Conservation (phyloP, 148 eudicot species). For the Chenopodium formosanum region DNA sequence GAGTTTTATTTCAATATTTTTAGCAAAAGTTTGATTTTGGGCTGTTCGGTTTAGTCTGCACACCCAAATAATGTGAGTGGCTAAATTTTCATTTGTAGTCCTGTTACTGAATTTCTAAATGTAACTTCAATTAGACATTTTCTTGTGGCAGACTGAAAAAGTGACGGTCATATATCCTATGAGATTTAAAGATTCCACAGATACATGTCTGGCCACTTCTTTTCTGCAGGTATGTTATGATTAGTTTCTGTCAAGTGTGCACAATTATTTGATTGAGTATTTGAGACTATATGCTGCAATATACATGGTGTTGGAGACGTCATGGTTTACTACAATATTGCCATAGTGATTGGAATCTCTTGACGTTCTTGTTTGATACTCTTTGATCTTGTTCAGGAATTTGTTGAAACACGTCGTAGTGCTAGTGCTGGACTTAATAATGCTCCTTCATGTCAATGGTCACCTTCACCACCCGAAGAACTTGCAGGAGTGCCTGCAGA, state of each 20-base stretch:
- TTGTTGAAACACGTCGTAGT: constrained; percentile 78
- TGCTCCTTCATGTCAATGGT: constrained; percentile 94
- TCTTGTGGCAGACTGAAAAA: constrained; percentile 64
- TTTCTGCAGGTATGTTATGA: constrained; percentile 71
- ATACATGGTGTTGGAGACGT: neutral
- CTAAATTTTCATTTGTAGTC: neutral
- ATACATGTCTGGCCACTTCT: constrained; percentile 77
- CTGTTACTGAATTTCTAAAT: neutral
- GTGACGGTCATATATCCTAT: constrained; percentile 86
- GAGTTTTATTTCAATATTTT: neutral
- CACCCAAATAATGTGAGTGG: neutral
- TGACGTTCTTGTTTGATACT: neutral
- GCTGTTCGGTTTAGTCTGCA: neutral
- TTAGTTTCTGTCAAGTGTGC: neutral
- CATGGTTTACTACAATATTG: neutral
- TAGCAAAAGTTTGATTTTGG: neutral
- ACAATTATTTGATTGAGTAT: neutral
- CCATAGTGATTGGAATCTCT: neutral
- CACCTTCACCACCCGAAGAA: constrained; percentile 82
- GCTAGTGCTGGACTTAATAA: constrained; percentile 68
- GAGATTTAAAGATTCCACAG: constrained; percentile 89
- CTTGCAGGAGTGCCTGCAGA: constrained; percentile 60
- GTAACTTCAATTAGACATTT: neutral
- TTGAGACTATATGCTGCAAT: too few species aligned
- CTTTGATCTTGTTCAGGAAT: constrained; percentile 49